A percentile compares a stretch with the other conserved stretches of the same genome.
phyloP scores from a whole-genome alignment of 1,284 basidiomycete species.

The Ceratorhiza oryzae-sativae region DNA sequence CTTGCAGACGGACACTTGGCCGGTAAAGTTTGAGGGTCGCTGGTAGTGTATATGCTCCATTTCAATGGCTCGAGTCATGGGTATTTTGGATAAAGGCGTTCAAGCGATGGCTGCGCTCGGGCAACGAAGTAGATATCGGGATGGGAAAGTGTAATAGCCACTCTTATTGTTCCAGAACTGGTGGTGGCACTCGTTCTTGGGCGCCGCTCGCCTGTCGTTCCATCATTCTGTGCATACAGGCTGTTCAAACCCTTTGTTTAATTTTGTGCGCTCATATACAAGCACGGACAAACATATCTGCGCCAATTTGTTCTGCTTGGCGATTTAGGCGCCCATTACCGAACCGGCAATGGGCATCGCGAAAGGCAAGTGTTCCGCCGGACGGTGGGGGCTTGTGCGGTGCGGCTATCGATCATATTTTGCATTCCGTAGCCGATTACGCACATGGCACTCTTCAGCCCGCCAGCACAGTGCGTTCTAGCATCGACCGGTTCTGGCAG shows the following conservation, averaged over 20 bases:
- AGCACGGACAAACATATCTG: neutral
- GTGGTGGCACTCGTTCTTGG: neutral
- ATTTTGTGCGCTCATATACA: neutral
- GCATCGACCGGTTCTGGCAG: conserved; percentile 19
- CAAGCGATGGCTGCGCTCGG: neutral
- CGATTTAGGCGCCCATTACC: conserved; percentile 23
- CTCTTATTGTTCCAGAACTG: neutral
- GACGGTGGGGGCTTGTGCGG: conserved; percentile 3
- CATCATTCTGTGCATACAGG: neutral
- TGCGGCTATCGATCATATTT: neutral
- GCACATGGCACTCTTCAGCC: neutral
- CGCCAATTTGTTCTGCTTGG: neutral
- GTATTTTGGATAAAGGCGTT: neutral
- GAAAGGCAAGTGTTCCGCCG: neutral
- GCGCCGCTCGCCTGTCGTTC: neutral
- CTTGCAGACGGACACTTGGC: neutral
- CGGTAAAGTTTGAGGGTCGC: neutral
- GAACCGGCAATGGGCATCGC: conserved; percentile 10
- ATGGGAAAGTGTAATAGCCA: neutral
- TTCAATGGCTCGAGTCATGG: neutral
- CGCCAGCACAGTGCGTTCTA: neutral
- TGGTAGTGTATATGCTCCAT: neutral
- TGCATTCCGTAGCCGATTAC: neutral
- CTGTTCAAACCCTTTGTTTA: conserved; percentile 2
- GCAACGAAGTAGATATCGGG: neutral